Conservation (phyloP, 805 yeast genomes). For the Candida qinlingensis region DNA sequence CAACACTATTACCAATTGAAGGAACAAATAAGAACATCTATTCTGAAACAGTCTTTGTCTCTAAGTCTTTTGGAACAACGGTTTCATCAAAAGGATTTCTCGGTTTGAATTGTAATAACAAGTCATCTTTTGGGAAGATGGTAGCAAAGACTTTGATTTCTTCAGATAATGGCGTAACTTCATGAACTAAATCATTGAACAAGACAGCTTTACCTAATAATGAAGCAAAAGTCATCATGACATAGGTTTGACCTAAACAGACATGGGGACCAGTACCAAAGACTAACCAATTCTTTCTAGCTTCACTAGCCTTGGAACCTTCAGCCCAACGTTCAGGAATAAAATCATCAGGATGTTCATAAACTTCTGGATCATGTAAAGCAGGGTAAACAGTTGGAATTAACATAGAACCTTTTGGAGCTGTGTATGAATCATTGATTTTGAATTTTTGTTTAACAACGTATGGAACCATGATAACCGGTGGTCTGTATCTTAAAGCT, state of each 20-base stretch:
- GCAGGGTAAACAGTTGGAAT: conserved; percentile 95
- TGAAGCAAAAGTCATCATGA: conserved; percentile 81
- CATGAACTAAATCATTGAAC: conserved; percentile 75
- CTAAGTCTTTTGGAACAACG: conserved; percentile 9
- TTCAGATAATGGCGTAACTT: conserved; percentile 79
- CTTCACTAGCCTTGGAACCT: conserved; percentile 69
- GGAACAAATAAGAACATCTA: neutral
- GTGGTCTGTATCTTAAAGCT: conserved; percentile 91
- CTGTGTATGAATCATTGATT: conserved; percentile 75
- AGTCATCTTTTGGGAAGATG: conserved; percentile 95
- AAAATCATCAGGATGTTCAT: conserved; percentile 89
- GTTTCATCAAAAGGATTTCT: conserved; percentile 44
- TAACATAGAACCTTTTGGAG: conserved; percentile 96
- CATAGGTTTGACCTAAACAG: conserved; percentile 93
- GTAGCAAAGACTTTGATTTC: conserved; percentile 96
- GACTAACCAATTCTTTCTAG: conserved; percentile 89
- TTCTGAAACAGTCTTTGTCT: conserved; percentile 4
- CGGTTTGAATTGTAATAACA: conserved; percentile 65
- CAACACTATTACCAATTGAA: too few species aligned
- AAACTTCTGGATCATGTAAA: conserved; percentile 94
- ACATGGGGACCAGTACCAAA: conserved; percentile 97
- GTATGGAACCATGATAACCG: conserved; percentile 97
- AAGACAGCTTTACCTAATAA: conserved; percentile 88
- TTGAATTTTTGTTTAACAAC: conserved; percentile 86
- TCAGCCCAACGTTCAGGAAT: conserved; percentile 94